A percentile compares a stretch with the other conserved stretches of the same genome.
Evolutionary conservation across 2,329 filamentous ascomycete genomes (phyloP).

Genomic region (Hypoxylon sp.): DNA sequence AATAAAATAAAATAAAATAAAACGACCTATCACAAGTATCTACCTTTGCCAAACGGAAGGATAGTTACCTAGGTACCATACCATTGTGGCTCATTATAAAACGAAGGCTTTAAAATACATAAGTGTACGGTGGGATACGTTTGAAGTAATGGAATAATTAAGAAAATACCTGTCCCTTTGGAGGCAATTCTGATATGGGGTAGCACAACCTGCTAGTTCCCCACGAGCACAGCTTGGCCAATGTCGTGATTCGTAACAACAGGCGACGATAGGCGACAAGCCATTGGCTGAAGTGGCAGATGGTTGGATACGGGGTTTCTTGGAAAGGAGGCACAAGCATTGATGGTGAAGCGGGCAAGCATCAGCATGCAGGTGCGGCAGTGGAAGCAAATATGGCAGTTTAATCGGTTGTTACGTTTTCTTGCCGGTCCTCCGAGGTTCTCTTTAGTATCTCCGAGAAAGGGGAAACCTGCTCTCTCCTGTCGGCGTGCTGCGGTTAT

Average conservation of each 20-base stretch:
- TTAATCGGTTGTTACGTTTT: no score
- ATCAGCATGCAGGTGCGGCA: conserved; percentile 26
- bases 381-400: conserved; percentile 23
- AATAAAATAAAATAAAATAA: conserved; percentile 19
- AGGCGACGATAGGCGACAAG: conserved; percentile 21
- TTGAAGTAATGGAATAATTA: no score
- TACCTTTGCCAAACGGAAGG: conserved; percentile 25
- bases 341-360: conserved; percentile 36
- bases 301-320: conserved; percentile 28
- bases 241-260: conserved; percentile 38
- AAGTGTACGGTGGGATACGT: no score
- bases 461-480: no score
- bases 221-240: conserved; percentile 26
- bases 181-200: conserved; percentile 23
- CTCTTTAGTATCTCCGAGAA: no score
- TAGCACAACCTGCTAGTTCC: conserved; percentile 38
- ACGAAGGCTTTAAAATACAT: no score
- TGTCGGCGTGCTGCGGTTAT: no score
- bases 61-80: conserved; percentile 22
- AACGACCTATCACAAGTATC: conserved; percentile 13
- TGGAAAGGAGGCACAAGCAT: conserved; percentile 31
- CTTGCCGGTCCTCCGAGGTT: no score
- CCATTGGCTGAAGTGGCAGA: conserved; percentile 30
- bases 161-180: no score
- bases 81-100: no score